Percentiles rank a stretch among this genome's conserved stretches.
phyloP scores from a whole-genome alignment of 108 stramenopile species.

The Conticribra guillardii region DNA sequence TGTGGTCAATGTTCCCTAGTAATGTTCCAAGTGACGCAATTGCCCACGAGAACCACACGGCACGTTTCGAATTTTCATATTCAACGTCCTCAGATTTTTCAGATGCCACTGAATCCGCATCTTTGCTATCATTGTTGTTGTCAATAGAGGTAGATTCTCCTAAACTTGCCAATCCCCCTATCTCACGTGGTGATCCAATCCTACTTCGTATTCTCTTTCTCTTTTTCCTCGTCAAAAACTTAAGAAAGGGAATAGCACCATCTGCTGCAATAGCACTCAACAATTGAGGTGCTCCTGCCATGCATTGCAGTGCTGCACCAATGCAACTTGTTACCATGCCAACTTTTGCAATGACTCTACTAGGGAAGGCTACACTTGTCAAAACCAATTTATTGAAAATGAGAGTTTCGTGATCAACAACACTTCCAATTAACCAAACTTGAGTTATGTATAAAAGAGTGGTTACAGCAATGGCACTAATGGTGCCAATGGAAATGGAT shows the following conservation, averaged over 20 bases:
- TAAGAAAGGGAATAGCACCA: slow-evolving; percentile 57
- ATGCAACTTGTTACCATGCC: slow-evolving; percentile 71
- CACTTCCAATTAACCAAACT: slow-evolving; percentile 61
- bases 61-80: slow-evolving; percentile 32
- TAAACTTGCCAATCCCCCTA: neutral
- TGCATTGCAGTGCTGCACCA: slow-evolving; percentile 78
- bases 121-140: neutral
- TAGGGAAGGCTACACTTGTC: slow-evolving; percentile 64
- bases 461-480: slow-evolving; percentile 61
- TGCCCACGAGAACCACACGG: slow-evolving; percentile 55
- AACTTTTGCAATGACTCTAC: slow-evolving; percentile 57
- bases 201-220: neutral
- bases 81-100: slow-evolving; percentile 38
- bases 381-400: slow-evolving; percentile 62
- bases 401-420: slow-evolving; percentile 57
- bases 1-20: slow-evolving; percentile 76
- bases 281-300: slow-evolving; percentile 72
- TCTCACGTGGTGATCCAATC: neutral
- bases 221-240: slow-evolving; percentile 39
- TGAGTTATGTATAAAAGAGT: slow-evolving; percentile 49
- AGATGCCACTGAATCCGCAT: slow-evolving; percentile 1
- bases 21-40: slow-evolving; percentile 50
- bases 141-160: neutral
- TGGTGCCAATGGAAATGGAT: slow-evolving; percentile 80
- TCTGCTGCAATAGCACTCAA: slow-evolving; percentile 76